Conservation (phyloP, 75 land plant species). For the Pseudotsuga menziesii region DNA sequence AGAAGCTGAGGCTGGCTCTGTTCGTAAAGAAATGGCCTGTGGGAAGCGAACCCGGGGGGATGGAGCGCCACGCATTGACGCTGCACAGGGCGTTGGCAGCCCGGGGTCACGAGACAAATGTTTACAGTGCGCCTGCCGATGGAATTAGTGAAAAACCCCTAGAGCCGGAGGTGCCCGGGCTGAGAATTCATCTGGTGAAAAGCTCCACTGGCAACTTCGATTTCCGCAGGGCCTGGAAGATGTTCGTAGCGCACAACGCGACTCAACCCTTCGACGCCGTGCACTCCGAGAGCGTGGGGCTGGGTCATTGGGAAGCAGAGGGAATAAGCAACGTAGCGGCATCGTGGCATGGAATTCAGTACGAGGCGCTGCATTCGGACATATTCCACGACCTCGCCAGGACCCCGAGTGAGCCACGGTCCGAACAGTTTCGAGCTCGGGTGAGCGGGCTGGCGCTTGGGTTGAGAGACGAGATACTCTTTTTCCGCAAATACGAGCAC, state of each 20-base stretch:
- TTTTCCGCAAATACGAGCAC: constrained; percentile 62
- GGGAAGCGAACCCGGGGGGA: constrained; percentile 51
- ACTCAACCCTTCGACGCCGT: neutral
- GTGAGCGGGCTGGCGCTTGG: constrained; percentile 26
- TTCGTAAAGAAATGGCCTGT: constrained; percentile 81
- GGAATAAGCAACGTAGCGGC: constrained; percentile 53
- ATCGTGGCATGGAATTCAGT: constrained; percentile 85
- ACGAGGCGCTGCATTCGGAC: constrained; percentile 58
- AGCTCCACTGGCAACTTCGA: no score
- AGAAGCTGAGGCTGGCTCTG: constrained; percentile 50
- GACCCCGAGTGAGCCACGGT: constrained; percentile 43
- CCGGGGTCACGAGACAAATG: constrained; percentile 64
- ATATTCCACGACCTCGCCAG: constrained; percentile 71
- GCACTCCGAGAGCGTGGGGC: constrained; percentile 63
- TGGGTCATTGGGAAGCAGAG: constrained; percentile 55
- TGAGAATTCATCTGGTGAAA: no score
- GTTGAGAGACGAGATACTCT: constrained; percentile 59
- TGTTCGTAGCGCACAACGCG: no score
- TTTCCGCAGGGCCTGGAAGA: no score
- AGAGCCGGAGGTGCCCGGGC: no score
- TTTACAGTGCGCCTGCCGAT: constrained; percentile 47
- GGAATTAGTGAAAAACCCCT: neutral
- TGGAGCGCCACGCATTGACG: constrained; percentile 76
- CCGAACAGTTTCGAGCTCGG: constrained; percentile 35
- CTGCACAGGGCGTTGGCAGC: constrained; percentile 59